A percentile compares a stretch with the other conserved stretches of the same genome.
phyloP scores from a whole-genome alignment of 139 green algal genomes.

The Mesostigma viride region DNA sequence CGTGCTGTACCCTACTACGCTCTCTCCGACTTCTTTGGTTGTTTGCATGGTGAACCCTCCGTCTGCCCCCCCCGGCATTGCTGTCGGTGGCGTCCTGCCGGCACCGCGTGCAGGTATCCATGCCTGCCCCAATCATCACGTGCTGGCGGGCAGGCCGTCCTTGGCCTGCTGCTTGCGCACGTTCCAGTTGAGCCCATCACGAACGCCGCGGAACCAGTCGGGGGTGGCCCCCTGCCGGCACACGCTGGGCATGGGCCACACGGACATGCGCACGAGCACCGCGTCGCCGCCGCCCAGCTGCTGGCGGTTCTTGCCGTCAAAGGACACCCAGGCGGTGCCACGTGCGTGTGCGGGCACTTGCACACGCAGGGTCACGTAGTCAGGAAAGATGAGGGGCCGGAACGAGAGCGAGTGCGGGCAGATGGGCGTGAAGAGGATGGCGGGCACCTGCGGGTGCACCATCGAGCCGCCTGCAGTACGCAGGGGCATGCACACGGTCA shows the following conservation, averaged over 20 bases:
- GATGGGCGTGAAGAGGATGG: conserved; percentile 53
- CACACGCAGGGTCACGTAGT: conserved; percentile 51
- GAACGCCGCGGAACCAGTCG: conserved; percentile 68
- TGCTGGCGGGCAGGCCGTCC: no score
- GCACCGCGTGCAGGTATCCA: no score
- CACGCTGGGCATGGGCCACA: conserved; percentile 38
- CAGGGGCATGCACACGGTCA: no score
- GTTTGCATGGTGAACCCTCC: no score
- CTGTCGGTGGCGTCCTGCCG: no score
- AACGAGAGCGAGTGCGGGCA: conserved; percentile 94
- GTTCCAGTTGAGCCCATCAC: conserved; percentile 67
- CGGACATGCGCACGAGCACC: conserved; percentile 50
- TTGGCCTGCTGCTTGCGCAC: conserved; percentile 43
- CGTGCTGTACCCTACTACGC: no score
- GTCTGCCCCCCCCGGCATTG: no score
- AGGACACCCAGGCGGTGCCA: conserved; percentile 54
- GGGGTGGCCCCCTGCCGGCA: conserved; percentile 50
- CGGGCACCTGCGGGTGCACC: conserved; percentile 29
- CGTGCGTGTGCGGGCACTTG: conserved; percentile 57
- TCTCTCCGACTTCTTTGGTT: no score
- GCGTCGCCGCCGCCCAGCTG: conserved; percentile 33
- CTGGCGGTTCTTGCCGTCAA: conserved; percentile 50
- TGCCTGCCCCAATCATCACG: no score
- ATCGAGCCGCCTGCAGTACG: conserved; percentile 36
- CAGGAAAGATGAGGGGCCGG: conserved; percentile 58